Evolutionary conservation across 768 basidiomycete genomes (phyloP).

Genomic region (Leccinum rimulosum): DNA sequence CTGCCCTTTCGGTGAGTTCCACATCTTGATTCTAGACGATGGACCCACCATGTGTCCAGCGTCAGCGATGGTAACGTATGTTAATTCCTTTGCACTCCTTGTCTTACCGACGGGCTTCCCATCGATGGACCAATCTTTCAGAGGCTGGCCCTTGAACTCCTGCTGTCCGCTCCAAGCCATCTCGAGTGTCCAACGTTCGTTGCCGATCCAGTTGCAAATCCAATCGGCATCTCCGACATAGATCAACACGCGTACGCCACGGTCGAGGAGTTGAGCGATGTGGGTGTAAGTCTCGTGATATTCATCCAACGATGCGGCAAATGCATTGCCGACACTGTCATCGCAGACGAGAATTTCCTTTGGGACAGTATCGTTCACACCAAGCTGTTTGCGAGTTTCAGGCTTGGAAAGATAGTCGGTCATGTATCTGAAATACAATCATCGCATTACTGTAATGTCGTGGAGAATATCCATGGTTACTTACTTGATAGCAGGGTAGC

Average conservation of each 20-base stretch:
- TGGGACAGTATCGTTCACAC: conserved; percentile 48
- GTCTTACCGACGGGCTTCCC: conserved; percentile 47
- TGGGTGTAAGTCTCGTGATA: conserved; percentile 29
- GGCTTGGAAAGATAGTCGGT: conserved; percentile 51
- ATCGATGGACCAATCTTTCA: conserved; percentile 56
- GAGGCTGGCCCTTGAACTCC: conserved; percentile 43
- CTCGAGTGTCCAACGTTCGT: conserved; percentile 68
- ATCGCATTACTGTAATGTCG: too few relatives aligned
- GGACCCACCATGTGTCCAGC: conserved; percentile 70
- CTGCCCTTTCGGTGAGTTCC: conserved; percentile 21
- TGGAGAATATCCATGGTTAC: not conserved
- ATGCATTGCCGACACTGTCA: conserved; percentile 43
- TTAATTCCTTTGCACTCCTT: conserved; percentile 53
- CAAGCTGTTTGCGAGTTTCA: conserved; percentile 53
- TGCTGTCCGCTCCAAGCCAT: conserved; percentile 64
- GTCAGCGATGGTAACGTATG: conserved; percentile 56
- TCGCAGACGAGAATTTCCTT: conserved; percentile 39
- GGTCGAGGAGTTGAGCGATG: conserved; percentile 54
- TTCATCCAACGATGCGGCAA: conserved; percentile 43
- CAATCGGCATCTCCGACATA: conserved; percentile 72
- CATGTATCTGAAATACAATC: conserved; percentile 43
- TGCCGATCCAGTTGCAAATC: conserved; percentile 75
- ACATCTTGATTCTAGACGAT: not conserved
- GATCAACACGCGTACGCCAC: conserved; percentile 65
- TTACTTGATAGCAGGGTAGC: conserved; percentile 56